phyloP scores from a whole-genome alignment of 257 asterid species.

The Nemophila menziesii region DNA sequence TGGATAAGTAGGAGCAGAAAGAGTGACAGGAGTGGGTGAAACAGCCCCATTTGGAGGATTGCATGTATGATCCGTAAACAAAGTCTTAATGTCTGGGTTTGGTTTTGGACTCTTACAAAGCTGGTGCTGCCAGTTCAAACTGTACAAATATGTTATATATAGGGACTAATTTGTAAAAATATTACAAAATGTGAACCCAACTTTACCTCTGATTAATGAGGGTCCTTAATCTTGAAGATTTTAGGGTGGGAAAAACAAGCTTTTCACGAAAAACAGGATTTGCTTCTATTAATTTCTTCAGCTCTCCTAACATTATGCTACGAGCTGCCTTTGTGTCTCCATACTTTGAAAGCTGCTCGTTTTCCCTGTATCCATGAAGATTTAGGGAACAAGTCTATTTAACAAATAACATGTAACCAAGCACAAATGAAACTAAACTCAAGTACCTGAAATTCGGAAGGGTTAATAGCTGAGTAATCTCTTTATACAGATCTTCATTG shows the following conservation, averaged over 20 bases:
- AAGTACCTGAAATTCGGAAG: constrained; percentile 76
- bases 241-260: constrained; percentile 78
- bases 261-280: constrained; percentile 96
- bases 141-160: too few species aligned
- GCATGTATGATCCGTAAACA: constrained; percentile 84
- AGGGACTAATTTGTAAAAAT: too few species aligned
- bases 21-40: constrained; percentile 68
- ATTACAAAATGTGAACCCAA: too few species aligned
- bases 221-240: constrained; percentile 91
- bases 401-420: too few species aligned
- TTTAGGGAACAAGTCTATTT: not conserved
- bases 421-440: not conserved
- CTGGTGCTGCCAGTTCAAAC: constrained; percentile 99
- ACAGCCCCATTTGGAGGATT: constrained; percentile 75
- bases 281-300: constrained; percentile 88
- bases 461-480: constrained; percentile 85
- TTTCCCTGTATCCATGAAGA: constrained; percentile 50
- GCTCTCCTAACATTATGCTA: constrained; percentile 87
- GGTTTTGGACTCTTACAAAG: constrained; percentile 92
- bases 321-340: constrained; percentile 99
- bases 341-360: constrained; percentile 94
- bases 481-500: constrained; percentile 82
- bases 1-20: constrained; percentile 54
- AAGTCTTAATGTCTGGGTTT: constrained; percentile 93
- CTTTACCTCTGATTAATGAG: constrained; percentile 84